Conservation (phyloP, 1,284 basidiomycete species). For the Xerocomus nothofagi region DNA sequence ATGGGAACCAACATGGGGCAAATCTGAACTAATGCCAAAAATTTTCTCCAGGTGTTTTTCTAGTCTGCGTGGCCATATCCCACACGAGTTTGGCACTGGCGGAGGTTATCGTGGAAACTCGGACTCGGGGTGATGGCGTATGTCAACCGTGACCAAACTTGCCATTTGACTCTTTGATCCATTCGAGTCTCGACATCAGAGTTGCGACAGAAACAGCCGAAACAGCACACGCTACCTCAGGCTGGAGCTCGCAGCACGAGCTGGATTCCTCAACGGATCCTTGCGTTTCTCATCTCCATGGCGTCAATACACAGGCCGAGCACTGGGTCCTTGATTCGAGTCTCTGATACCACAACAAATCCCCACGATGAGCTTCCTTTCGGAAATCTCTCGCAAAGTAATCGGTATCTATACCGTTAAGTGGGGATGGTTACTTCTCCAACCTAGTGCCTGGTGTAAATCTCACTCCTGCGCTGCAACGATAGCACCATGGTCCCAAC, state of each 20-base stretch:
- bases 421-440: constrained; percentile 7
- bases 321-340: not conserved
- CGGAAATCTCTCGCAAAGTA: constrained; percentile 4
- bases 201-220: not conserved
- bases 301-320: not conserved
- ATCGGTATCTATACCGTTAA: constrained; percentile 18
- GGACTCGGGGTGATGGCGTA: no score
- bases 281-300: not conserved
- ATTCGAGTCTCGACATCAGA: not conserved
- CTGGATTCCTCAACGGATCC: not conserved
- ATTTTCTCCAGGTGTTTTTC: not conserved
- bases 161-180: constrained; percentile 1
- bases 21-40: not conserved
- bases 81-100: not conserved
- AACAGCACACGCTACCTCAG: not conserved
- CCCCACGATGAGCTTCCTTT: constrained; percentile 8
- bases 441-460: constrained; percentile 14
- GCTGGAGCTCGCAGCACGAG: not conserved
- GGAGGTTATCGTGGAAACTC: not conserved
- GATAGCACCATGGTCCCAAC: constrained; percentile 4
- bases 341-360: not conserved
- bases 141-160: not conserved
- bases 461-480: not conserved
- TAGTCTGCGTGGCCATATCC: not conserved
- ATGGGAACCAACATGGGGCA: constrained; percentile 6